phyloP scores from a whole-genome alignment of 116 monocot genomes.

The Thalassia testudinum region DNA sequence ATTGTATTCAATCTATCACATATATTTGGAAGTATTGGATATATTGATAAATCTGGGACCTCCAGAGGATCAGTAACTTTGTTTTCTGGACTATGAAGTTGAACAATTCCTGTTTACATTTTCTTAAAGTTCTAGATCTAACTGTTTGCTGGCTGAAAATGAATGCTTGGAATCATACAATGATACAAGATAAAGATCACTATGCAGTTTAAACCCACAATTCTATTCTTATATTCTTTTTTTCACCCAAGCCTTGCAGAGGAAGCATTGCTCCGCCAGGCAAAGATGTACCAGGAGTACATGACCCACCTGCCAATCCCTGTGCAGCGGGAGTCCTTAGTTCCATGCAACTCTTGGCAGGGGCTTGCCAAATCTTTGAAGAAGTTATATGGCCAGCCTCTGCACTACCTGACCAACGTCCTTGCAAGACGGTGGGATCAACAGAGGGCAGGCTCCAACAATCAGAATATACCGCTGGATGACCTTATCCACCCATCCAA shows the following conservation, averaged over 20 bases:
- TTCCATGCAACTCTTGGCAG: constrained; percentile 73
- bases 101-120: no score
- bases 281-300: constrained; percentile 78
- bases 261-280: constrained; percentile 28
- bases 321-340: constrained; percentile 23
- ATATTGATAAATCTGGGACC: no score
- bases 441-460: constrained; percentile 29
- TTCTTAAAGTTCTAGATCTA: not conserved
- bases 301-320: constrained; percentile 65
- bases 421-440: constrained; percentile 52
- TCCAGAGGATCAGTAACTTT: no score
- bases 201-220: no score
- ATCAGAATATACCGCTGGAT: constrained; percentile 35
- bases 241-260: not conserved
- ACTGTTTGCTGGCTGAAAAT: not conserved
- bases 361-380: constrained; percentile 64
- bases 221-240: no score
- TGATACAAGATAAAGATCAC: no score
- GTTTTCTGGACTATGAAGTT: no score
- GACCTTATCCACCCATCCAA: constrained; percentile 52
- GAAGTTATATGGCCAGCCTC: constrained; percentile 59
- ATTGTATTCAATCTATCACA: no score
- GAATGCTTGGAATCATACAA: no score
- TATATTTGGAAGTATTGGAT: no score
- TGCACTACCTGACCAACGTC: constrained; percentile 76